These are phyloP conservation scores for Yamadazyma siamensis DNA, from an alignment of 1,139 yeast species.

Conservation along the genomic window DNA sequence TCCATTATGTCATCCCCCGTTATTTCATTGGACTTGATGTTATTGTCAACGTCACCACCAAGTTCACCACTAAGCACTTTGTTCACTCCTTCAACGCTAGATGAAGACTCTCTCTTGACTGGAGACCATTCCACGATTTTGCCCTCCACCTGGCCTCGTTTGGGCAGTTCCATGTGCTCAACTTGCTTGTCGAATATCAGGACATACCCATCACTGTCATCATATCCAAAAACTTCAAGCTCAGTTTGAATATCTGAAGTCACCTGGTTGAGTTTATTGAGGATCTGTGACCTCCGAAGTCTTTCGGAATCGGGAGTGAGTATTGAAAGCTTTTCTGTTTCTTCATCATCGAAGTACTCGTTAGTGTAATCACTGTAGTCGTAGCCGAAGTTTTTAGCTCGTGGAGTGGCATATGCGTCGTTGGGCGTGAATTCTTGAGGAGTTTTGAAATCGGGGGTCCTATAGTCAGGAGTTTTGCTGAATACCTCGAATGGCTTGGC, in stretches of 20 bases:
- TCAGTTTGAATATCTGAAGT: slow-evolving; percentile 41
- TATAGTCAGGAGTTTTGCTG: slow-evolving; percentile 9
- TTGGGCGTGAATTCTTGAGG: slow-evolving; percentile 4
- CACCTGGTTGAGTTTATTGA: slow-evolving; percentile 39
- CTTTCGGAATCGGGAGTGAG: slow-evolving; percentile 15
- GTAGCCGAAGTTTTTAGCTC: slow-evolving; percentile 3
- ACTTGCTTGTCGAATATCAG: slow-evolving; percentile 6
- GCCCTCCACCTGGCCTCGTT: too few relatives aligned
- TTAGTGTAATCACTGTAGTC: slow-evolving; percentile 8
- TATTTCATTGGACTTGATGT: too few relatives aligned
- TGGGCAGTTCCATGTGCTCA: too few relatives aligned
- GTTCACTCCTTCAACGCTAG: too few relatives aligned
- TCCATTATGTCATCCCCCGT: too few relatives aligned
- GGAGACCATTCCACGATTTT: too few relatives aligned
- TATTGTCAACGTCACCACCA: too few relatives aligned
- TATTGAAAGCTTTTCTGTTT: slow-evolving; percentile 1
- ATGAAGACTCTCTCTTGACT: too few relatives aligned
- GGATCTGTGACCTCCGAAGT: slow-evolving; percentile 35
- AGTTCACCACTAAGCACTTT: too few relatives aligned
- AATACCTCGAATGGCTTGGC: slow-evolving; percentile 2
- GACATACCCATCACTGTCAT: slow-evolving; percentile 9
- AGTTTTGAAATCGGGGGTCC: slow-evolving; percentile 6
- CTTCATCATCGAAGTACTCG: slow-evolving; percentile 7
- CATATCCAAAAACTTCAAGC: slow-evolving; percentile 20
- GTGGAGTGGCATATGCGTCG: slow-evolving; percentile 2